These are phyloP conservation scores for Triticum timopheevii DNA, from an alignment of 176 grass and related monocot species.

Conservation along the genomic window DNA sequence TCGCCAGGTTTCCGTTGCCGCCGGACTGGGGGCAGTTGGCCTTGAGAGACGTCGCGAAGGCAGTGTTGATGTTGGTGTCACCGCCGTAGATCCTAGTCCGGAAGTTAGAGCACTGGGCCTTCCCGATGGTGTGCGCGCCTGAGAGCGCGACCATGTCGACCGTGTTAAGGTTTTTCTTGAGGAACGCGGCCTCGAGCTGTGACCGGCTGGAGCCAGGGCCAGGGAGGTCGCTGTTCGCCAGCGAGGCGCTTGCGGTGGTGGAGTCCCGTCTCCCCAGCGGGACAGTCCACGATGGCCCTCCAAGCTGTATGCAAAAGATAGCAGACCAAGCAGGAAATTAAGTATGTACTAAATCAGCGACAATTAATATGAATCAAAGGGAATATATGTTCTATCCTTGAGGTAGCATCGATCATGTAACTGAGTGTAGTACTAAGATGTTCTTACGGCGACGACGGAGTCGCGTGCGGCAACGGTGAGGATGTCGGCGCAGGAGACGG, in stretches of 20 bases:
- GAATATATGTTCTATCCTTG: no score
- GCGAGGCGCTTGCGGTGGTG: neutral
- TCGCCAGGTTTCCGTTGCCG: neutral
- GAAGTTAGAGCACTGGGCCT: constrained; percentile 50
- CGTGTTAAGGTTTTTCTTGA: neutral
- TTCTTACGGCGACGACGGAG: constrained; percentile 58
- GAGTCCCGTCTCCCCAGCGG: constrained; percentile 42
- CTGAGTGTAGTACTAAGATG: neutral
- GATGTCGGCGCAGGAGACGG: constrained; percentile 77
- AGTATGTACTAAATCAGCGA: neutral
- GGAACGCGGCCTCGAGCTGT: neutral
- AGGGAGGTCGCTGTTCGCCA: neutral
- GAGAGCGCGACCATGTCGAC: constrained; percentile 27
- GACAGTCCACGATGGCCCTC: constrained; percentile 46
- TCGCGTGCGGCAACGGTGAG: constrained; percentile 58
- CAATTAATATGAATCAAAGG: no score
- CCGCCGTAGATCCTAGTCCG: constrained; percentile 42
- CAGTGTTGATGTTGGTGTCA: neutral
- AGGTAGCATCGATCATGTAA: neutral
- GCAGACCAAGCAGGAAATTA: neutral
- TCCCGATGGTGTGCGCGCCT: constrained; percentile 58
- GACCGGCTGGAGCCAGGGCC: neutral
- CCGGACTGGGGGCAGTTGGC: no score
- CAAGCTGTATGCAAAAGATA: neutral
- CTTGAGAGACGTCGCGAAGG: no score